Conservation (phyloP, 2,329 filamentous ascomycete genomes). For the Stemphylium vesicarium region DNA sequence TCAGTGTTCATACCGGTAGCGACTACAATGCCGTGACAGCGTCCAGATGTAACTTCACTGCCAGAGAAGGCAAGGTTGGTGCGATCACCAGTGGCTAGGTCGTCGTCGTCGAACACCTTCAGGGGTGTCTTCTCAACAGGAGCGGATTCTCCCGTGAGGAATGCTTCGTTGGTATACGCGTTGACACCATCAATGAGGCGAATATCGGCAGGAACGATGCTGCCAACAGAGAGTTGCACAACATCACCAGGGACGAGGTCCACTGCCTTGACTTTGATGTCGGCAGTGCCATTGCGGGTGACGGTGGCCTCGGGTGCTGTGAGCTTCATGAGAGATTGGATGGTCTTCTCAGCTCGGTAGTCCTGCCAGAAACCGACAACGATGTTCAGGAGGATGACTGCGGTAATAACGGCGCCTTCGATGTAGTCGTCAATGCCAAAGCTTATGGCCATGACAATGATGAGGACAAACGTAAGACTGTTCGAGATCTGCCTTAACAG, state of each 20-base stretch:
- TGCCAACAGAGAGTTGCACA: constrained; percentile 56
- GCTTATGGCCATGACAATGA: constrained; percentile 73
- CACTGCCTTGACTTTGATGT: constrained; percentile 46
- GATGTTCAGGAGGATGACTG: constrained; percentile 72
- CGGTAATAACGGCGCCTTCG: constrained; percentile 68
- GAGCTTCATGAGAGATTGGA: constrained; percentile 50
- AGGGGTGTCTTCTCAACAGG: constrained; percentile 69
- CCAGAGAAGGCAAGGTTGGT: constrained; percentile 75
- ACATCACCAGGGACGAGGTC: constrained; percentile 50
- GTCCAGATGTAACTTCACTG: constrained; percentile 73
- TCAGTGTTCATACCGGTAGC: constrained; percentile 76
- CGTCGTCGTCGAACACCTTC: constrained; percentile 59
- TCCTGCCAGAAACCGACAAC: constrained; percentile 65
- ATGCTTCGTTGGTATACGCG: constrained; percentile 75
- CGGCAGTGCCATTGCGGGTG: constrained; percentile 42
- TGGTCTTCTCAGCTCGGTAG: constrained; percentile 53
- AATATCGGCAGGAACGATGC: constrained; percentile 71
- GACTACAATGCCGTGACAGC: constrained; percentile 71
- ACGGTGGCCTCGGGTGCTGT: constrained; percentile 49
- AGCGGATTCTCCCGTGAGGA: constrained; percentile 75
- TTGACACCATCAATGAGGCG: constrained; percentile 71
- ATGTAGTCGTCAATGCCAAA: constrained; percentile 70
- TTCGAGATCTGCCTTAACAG: constrained; percentile 79
- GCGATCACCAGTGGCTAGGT: constrained; percentile 67
- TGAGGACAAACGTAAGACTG: constrained; percentile 73